phyloP scores from a whole-genome alignment of 805 yeast species.

The Suhomyces vadensis region DNA sequence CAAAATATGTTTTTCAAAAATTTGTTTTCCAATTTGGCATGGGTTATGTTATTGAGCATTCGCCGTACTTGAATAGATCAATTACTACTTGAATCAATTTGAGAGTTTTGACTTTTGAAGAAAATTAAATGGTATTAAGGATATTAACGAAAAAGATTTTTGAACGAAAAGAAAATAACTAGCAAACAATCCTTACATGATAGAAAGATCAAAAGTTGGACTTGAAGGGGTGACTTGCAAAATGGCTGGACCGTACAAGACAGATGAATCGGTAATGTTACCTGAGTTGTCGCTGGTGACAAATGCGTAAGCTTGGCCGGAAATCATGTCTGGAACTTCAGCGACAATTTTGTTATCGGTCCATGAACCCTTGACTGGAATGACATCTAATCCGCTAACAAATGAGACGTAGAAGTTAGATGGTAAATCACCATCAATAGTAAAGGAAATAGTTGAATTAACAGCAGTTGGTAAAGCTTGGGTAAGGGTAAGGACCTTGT shows the following conservation, averaged over 20 bases:
- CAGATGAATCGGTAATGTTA: background rate
- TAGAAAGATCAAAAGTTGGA: background rate
- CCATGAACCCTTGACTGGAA: background rate
- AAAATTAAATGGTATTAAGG: background rate
- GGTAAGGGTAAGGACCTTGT: background rate
- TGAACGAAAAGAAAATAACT: background rate
- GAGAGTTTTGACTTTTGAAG: too few relatives aligned
- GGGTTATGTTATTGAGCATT: too few relatives aligned
- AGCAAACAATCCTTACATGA: background rate
- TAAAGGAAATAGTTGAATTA: background rate
- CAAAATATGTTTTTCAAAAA: too few relatives aligned
- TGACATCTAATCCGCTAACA: background rate
- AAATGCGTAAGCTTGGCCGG: background rate
- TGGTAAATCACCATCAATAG: background rate
- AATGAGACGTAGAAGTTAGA: background rate
- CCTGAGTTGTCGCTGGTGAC: background rate
- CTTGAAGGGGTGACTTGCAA: background rate
- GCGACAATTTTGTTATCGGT: background rate
- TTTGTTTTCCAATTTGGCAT: too few relatives aligned
- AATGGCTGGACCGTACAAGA: constrained; percentile 1
- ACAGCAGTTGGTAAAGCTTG: background rate
- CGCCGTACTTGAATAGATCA: too few relatives aligned
- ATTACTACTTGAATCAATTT: too few relatives aligned
- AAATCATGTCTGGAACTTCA: background rate
- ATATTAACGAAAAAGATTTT: too few relatives aligned